Conservation (phyloP, 441 rosid genomes). For the Kokia cookei region DNA sequence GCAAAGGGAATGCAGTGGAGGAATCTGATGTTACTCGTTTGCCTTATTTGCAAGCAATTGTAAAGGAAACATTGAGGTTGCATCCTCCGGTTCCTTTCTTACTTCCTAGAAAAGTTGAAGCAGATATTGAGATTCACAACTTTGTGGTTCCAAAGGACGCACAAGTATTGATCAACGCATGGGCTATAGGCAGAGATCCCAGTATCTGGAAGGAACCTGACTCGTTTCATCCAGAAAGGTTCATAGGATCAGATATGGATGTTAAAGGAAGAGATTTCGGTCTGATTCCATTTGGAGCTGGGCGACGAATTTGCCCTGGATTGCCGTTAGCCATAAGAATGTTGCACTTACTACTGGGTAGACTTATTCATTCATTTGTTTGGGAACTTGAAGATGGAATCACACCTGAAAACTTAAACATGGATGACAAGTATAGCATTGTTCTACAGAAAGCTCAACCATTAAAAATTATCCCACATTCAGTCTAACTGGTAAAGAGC, state of each 20-base stretch:
- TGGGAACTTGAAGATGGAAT: conserved; percentile 39
- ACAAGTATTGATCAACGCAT: conserved; percentile 34
- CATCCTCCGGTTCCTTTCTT: conserved; percentile 33
- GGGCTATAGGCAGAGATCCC: conserved; percentile 54
- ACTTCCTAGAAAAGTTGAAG: conserved; percentile 17
- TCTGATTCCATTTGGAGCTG: conserved; percentile 39
- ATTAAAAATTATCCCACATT: conserved; percentile 16
- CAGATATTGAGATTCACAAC: conserved; percentile 19
- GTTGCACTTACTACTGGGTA: conserved; percentile 34
- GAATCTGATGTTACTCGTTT: conserved; percentile 20
- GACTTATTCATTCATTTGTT: conserved; percentile 26
- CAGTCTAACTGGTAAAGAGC: neutral
- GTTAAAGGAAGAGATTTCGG: conserved; percentile 33
- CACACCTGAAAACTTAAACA: conserved; percentile 13
- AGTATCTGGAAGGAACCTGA: conserved; percentile 32
- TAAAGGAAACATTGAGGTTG: conserved; percentile 43
- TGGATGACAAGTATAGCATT: conserved; percentile 27
- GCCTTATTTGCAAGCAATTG: conserved; percentile 31
- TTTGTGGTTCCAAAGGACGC: conserved; percentile 26
- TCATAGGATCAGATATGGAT: conserved; percentile 31
- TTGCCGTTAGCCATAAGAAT: conserved; percentile 34
- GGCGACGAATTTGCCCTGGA: conserved; percentile 50
- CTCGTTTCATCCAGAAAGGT: conserved; percentile 43
- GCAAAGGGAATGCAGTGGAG: conserved; percentile 22
- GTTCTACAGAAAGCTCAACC: conserved; percentile 19